These are phyloP conservation scores for Fraxinus albicans DNA, from an alignment of 305 asterid genomes.

Conservation along the genomic window DNA sequence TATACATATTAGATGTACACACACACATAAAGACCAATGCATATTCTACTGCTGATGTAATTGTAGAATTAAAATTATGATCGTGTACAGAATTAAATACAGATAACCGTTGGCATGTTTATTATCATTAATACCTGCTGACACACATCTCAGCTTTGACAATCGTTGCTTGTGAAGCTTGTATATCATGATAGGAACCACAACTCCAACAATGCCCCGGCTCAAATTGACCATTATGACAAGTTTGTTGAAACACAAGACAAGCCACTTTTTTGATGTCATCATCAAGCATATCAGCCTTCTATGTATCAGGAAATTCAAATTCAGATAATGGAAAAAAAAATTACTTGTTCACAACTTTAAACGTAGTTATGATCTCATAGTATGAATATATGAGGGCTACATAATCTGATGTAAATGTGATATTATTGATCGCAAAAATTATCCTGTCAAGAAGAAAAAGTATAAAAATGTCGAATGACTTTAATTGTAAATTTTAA, in stretches of 20 bases:
- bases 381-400: neutral
- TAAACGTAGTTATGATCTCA: constrained; percentile 9
- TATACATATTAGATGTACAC: neutral
- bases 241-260: constrained; percentile 38
- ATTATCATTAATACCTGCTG: constrained; percentile 45
- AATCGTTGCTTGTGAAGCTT: constrained; percentile 44
- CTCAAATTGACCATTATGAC: constrained; percentile 32
- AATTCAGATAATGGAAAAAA: constrained; percentile 8
- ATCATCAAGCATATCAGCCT: constrained; percentile 39
- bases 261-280: constrained; percentile 41
- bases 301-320: constrained; percentile 19
- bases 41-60: neutral
- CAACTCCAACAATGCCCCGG: constrained; percentile 70
- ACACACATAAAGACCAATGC: neutral
- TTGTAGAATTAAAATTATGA: neutral
- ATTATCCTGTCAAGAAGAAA: neutral
- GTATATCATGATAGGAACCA: constrained; percentile 55
- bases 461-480: constrained; percentile 3
- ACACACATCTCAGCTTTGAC: constrained; percentile 46
- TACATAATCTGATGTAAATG: neutral
- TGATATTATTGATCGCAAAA: neutral
- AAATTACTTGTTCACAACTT: neutral
- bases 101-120: neutral
- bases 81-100: neutral
- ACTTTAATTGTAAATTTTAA: neutral